Evolutionary conservation across 2,329 filamentous ascomycete genomes (phyloP).

Genomic region (Apiospora koreana): DNA sequence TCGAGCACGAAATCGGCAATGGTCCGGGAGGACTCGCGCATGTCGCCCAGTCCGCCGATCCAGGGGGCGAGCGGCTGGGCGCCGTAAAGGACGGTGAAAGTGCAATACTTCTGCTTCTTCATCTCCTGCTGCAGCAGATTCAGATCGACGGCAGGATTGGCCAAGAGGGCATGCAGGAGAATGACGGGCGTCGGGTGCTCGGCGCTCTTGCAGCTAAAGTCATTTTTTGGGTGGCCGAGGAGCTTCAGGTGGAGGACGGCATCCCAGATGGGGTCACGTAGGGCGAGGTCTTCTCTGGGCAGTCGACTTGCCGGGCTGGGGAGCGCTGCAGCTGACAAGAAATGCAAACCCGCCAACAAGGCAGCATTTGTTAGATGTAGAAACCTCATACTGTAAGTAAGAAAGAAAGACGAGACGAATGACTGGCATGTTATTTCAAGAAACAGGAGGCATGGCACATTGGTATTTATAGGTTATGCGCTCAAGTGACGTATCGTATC

Average conservation of each 20-base stretch:
- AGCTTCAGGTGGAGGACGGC: not conserved
- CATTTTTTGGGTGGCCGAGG: slow-evolving; percentile 15
- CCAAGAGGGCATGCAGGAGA: slow-evolving; percentile 45
- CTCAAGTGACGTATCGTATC: not conserved
- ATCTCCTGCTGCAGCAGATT: slow-evolving; percentile 28
- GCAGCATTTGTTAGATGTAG: not conserved
- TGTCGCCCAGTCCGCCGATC: slow-evolving; percentile 38
- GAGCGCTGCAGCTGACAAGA: not conserved
- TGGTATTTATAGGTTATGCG: not conserved
- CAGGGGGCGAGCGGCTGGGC: slow-evolving; percentile 37
- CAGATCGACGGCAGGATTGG: slow-evolving; percentile 26
- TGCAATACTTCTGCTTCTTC: slow-evolving; percentile 39
- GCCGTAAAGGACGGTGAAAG: slow-evolving; percentile 42
- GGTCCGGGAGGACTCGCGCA: slow-evolving; percentile 38
- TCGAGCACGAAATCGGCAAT: slow-evolving; percentile 40
- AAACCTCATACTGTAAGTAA: not conserved
- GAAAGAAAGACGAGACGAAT: not conserved
- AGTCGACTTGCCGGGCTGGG: not conserved
- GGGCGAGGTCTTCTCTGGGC: not conserved
- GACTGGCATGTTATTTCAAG: not conserved
- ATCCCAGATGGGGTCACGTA: not conserved
- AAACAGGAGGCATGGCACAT: not conserved
- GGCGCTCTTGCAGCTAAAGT: slow-evolving; percentile 25
- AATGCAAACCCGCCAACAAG: not conserved
- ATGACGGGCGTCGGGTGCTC: slow-evolving; percentile 39